phyloP scores from a whole-genome alignment of 208 protist genomes.

The Trypanosoma melophagium region DNA sequence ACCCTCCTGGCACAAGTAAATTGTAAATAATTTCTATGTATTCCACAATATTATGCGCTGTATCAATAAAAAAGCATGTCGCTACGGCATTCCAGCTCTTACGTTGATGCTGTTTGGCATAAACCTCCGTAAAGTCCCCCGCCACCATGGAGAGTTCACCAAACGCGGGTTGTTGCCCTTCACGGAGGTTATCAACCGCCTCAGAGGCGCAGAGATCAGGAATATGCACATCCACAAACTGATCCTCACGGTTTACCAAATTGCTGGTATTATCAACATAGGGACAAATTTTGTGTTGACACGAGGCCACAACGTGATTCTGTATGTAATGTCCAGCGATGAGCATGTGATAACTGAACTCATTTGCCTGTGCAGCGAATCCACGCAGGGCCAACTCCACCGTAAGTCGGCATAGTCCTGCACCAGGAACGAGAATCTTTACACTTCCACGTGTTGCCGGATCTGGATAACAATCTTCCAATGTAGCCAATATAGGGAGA shows the following conservation, averaged over 20 bases:
- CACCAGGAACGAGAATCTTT: constrained; percentile 86
- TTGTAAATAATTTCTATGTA: constrained; percentile 94
- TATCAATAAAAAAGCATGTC: constrained; percentile 98
- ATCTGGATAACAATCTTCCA: constrained; percentile 79
- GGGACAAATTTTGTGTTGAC: constrained; percentile 89
- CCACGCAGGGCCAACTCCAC: constrained; percentile 93
- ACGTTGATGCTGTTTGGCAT: constrained; percentile 80
- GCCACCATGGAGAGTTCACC: constrained; percentile 96
- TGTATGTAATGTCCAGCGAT: constrained; percentile 95
- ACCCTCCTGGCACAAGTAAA: constrained; percentile 90
- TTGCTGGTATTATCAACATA: constrained; percentile 94
- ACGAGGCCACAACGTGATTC: constrained; percentile 85
- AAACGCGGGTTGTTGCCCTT: constrained; percentile 47
- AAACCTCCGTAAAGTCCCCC: constrained; percentile 96
- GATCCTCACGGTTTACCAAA: constrained; percentile 82
- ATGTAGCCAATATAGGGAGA: constrained; percentile 80
- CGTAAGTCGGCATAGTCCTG: constrained; percentile 92
- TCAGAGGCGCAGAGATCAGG: constrained; percentile 90
- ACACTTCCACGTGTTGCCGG: constrained; percentile 40
- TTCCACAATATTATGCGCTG: constrained; percentile 95
- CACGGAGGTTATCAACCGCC: constrained; percentile 67
- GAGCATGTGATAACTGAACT: constrained; percentile 98
- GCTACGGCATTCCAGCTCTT: constrained; percentile 91
- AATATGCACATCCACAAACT: constrained; percentile 85
- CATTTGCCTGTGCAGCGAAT: constrained; percentile 94